Base-by-base conservation (phyloP, 441 rosid species). In the Erysimum cheiri region DNA sequence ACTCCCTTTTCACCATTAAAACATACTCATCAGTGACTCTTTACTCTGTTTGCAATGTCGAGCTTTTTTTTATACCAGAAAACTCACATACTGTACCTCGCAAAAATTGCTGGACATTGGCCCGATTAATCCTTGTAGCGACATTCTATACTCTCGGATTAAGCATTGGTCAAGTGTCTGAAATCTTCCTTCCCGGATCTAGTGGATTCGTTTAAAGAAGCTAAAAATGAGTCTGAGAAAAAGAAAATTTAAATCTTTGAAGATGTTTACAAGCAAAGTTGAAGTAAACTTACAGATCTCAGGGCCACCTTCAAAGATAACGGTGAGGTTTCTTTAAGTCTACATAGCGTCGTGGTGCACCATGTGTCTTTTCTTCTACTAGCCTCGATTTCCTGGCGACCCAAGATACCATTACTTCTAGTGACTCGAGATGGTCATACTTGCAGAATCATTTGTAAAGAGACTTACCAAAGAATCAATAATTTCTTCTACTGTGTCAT, bases 291-390 rank as follows among this genome's bases (percentile, higher is more conserved):
- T 80, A 88, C 99, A 22, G 98, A 91, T 92, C 88, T 90, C 71
- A 94, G 76, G 41, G 97, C 73, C 57, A 94, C 96, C 82, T 92
- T 94, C 86, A 94, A 83, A 75, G 98, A 86, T 83, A 92, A 67
- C 9, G 99, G 98, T 14, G 98, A 92, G 65, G 85, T 76, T 82
- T 86, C 91, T 78, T 74, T 85, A 59, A 94, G 97, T 69, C 84
- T 84, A 67, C 83, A 79, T 60, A 89, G 60, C 26, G 97, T 81
- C 3, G 84, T 80, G 50, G 28, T 77, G 80, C 93, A 90, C 95
- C 96, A 94, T 36, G 61, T 60, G 77, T 86, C 94, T 60, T 87
- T 81, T 70, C 80, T 85, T 78, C 81, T 73, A 66, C 85, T 64
- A 55, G 85, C 85, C 75, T 86, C 90, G 0, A 72, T 64, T 83